Conservation (phyloP, 352 stramenopile species). For the Blastocystis sp. region DNA sequence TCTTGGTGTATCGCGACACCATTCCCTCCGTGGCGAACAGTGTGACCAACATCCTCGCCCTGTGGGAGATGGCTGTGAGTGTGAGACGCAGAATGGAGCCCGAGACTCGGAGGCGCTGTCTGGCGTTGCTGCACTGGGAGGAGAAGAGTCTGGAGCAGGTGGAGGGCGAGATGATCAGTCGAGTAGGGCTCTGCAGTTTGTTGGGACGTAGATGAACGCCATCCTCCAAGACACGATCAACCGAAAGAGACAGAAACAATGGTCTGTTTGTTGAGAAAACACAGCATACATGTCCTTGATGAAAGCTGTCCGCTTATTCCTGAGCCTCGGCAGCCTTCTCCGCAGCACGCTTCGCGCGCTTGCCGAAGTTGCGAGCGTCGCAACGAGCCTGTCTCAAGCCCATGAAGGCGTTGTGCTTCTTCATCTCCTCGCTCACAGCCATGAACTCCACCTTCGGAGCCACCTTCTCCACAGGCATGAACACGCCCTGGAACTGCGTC, state of each 20-base stretch:
- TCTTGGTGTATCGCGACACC: slow-evolving; percentile 8
- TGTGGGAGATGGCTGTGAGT: background rate
- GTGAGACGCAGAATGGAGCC: slow-evolving; percentile 35
- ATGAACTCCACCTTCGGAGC: too few species aligned
- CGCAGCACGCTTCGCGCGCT: too few species aligned
- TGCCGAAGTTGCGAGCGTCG: too few species aligned
- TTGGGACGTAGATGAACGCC: slow-evolving; percentile 28
- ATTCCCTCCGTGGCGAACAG: slow-evolving; percentile 54
- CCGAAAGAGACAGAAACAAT: background rate
- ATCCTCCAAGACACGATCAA: background rate
- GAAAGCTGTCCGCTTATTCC: too few species aligned
- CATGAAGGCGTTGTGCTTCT: too few species aligned
- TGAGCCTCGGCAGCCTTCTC: too few species aligned
- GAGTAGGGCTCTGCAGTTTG: background rate
- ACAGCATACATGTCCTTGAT: too few species aligned
- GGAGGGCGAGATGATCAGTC: background rate
- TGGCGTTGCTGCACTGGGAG: background rate
- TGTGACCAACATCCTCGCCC: slow-evolving; percentile 14
- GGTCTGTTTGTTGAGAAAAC: background rate
- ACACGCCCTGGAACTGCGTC: too few species aligned
- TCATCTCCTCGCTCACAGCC: too few species aligned
- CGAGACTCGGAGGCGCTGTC: background rate
- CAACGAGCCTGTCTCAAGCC: too few species aligned
- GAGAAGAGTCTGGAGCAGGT: background rate
- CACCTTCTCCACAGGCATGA: too few species aligned